Percentiles rank a stretch among this genome's conserved stretches.
phyloP scores from a whole-genome alignment of 257 asterid genomes.

The Solanum megistacrolobum region DNA sequence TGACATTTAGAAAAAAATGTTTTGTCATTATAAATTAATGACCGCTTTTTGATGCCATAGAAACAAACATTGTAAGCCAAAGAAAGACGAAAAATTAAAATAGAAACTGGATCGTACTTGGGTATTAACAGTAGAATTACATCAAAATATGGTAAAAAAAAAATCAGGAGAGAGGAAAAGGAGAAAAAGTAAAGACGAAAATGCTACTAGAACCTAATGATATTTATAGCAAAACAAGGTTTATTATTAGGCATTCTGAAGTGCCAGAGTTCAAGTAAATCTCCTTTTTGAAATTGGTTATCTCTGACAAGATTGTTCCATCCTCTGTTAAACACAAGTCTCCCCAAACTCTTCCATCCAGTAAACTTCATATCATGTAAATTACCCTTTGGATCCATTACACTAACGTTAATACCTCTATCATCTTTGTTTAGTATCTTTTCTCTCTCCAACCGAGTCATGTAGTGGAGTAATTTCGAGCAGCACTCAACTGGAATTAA shows the following conservation, averaged over 20 bases:
- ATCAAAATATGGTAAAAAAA: not conserved
- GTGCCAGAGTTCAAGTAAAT: not conserved
- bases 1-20: too few species aligned
- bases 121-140: not conserved
- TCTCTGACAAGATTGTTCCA: not conserved
- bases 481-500: not conserved
- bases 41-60: too few species aligned
- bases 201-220: not conserved
- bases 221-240: not conserved
- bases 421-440: not conserved
- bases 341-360: not conserved
- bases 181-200: not conserved
- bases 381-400: not conserved
- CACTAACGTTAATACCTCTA: not conserved
- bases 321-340: not conserved
- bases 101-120: not conserved
- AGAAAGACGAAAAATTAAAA: not conserved
- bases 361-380: not conserved
- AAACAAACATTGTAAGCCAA: too few species aligned
- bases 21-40: too few species aligned
- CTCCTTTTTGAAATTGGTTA: not conserved
- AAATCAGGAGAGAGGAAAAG: not conserved
- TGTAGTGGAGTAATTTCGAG: not conserved
- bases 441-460: not conserved
- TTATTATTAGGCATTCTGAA: not conserved